Percentiles rank a stretch among this genome's conserved stretches.
Conservation (phyloP, 129 eudicot genomes). For the Scalesia atractyloides region DNA sequence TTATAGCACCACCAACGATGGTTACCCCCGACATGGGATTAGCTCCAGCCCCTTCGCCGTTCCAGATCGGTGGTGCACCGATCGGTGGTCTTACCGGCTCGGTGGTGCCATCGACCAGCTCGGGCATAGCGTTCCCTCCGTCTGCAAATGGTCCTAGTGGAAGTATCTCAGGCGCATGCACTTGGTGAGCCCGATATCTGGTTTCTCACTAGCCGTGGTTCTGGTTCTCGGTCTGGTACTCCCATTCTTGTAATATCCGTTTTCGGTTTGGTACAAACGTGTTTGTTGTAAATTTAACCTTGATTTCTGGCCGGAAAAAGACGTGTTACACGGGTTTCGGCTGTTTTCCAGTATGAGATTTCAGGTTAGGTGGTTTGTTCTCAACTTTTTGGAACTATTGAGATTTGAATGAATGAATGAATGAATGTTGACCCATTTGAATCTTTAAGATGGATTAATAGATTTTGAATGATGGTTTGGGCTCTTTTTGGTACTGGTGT, state of each 20-base stretch:
- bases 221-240: slow-evolving; percentile 37
- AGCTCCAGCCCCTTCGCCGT: slow-evolving; percentile 88
- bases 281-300: slow-evolving; percentile 43
- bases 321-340: slow-evolving; percentile 26
- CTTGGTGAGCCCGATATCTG: slow-evolving; percentile 41
- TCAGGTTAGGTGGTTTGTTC: slow-evolving; percentile 28
- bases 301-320: slow-evolving; percentile 25
- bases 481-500: slow-evolving; percentile 7
- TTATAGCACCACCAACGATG: slow-evolving; percentile 71
- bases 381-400: slow-evolving; percentile 26
- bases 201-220: slow-evolving; percentile 34
- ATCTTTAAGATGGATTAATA: slow-evolving; percentile 1
- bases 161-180: slow-evolving; percentile 48
- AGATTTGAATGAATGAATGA: slow-evolving; percentile 15
- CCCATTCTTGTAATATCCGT: slow-evolving; percentile 40
- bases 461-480: slow-evolving; percentile 19
- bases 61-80: slow-evolving; percentile 56
- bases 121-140: slow-evolving; percentile 47
- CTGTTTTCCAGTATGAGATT: slow-evolving; percentile 30
- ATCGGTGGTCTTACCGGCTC: slow-evolving; percentile 47
- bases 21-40: slow-evolving; percentile 47
- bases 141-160: slow-evolving; percentile 70
- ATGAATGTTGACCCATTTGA: slow-evolving; percentile 16
- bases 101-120: slow-evolving; percentile 61
- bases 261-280: neutral